Percentiles rank a stretch among this genome's conserved stretches.
These are phyloP conservation scores for Bipolaris gigantea DNA, from an alignment of 2,329 filamentous ascomycete species.

Conservation along the genomic window DNA sequence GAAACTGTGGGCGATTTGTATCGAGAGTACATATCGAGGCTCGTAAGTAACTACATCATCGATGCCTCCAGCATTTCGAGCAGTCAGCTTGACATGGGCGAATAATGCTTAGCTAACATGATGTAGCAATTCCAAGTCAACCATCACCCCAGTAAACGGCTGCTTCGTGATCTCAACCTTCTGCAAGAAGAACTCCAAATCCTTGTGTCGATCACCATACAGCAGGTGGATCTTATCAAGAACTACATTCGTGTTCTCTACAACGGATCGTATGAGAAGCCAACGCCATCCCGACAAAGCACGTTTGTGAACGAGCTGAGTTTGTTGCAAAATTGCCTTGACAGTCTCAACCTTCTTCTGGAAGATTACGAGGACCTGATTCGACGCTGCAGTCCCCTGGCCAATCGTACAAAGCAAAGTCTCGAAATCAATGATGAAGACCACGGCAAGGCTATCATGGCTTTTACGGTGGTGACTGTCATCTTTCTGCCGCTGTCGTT, in stretches of 20 bases:
- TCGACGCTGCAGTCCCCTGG: constrained; percentile 31
- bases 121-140: constrained; percentile 42
- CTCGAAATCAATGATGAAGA: constrained; percentile 43
- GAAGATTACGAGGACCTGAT: constrained; percentile 34
- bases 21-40: constrained; percentile 33
- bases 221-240: constrained; percentile 32
- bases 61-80: not conserved
- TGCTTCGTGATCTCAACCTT: constrained; percentile 39
- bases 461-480: constrained; percentile 51
- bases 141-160: constrained; percentile 36
- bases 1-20: constrained; percentile 38
- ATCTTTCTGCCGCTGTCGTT: constrained; percentile 52
- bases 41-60: constrained; percentile 24
- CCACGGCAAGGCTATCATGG: constrained; percentile 49
- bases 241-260: constrained; percentile 33
- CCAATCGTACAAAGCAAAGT: constrained; percentile 39
- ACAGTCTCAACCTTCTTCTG: constrained; percentile 19
- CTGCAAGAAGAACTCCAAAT: constrained; percentile 37
- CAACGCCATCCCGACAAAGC: constrained; percentile 22
- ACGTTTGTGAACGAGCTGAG: constrained; percentile 29
- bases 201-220: constrained; percentile 27
- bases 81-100: not conserved
- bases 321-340: constrained; percentile 28
- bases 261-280: constrained; percentile 26
- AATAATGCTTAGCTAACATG: constrained; percentile 9